These are phyloP conservation scores for Amanita brunnescens DNA, from an alignment of 768 basidiomycete genomes.

Conservation along the genomic window DNA sequence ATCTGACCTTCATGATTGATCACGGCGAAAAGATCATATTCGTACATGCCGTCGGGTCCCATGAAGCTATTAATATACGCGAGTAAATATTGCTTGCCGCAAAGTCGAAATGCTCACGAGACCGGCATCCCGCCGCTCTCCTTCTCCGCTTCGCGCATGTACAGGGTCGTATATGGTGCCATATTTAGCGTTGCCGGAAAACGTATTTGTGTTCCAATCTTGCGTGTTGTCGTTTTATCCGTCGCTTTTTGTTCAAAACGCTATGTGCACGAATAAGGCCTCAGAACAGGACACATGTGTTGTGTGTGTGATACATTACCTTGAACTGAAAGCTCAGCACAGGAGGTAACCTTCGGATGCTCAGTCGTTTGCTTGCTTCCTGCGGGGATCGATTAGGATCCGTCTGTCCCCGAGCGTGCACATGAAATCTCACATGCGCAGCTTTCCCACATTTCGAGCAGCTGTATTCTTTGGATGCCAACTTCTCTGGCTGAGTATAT, in stretches of 20 bases:
- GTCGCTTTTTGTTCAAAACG: constrained; percentile 84
- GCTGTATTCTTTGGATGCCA: constrained; percentile 75
- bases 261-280: constrained; percentile 30
- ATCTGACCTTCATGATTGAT: constrained; percentile 93
- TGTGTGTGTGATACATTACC: constrained; percentile 29
- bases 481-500: constrained; percentile 79
- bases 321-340: constrained; percentile 95
- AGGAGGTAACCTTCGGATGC: constrained; percentile 77
- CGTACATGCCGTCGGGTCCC: constrained; percentile 64
- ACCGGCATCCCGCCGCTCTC: constrained; percentile 22
- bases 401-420: neutral
- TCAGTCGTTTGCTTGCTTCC: constrained; percentile 80
- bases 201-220: constrained; percentile 76
- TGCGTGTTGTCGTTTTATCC: constrained; percentile 61
- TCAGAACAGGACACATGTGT: neutral
- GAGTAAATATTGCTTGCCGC: neutral
- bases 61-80: constrained; percentile 25
- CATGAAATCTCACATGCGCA: constrained; percentile 39
- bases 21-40: constrained; percentile 88
- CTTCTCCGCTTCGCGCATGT: constrained; percentile 42
- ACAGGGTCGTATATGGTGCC: constrained; percentile 74
- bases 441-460: constrained; percentile 76
- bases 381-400: constrained; percentile 19
- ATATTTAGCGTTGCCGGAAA: constrained; percentile 84
- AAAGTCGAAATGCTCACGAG: constrained; percentile 18